A percentile compares a stretch with the other conserved stretches of the same genome.
These are phyloP conservation scores for Fragaria vesca DNA, from an alignment of 306 rosid genomes.

Conservation along the genomic window DNA sequence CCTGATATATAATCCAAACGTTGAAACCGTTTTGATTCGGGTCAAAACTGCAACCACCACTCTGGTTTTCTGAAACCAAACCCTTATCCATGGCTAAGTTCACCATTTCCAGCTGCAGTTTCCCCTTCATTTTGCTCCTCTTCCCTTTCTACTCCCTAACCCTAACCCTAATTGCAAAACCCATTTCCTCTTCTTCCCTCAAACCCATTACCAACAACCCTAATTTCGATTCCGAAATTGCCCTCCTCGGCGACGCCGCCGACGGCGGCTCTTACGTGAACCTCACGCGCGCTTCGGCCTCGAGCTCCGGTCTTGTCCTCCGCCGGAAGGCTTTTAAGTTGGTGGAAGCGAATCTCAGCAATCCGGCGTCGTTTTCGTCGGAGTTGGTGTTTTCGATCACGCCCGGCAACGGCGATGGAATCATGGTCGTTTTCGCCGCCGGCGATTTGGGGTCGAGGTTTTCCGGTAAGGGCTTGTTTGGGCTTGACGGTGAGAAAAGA, in stretches of 20 bases:
- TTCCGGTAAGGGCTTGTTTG: slow-evolving; percentile 30
- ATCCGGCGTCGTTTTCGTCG: slow-evolving; percentile 38
- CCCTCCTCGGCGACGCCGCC: slow-evolving; percentile 58
- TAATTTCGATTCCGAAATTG: slow-evolving; percentile 45
- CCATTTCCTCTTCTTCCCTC: slow-evolving; percentile 30
- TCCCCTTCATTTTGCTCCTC: slow-evolving; percentile 19
- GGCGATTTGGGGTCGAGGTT: slow-evolving; percentile 21
- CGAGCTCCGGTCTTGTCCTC: slow-evolving; percentile 55
- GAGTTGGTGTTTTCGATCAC: slow-evolving; percentile 53
- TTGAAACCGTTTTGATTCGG: slow-evolving; percentile 14
- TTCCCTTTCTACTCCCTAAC: slow-evolving; percentile 26
- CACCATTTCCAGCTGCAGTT: slow-evolving; percentile 12
- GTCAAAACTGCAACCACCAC: neutral
- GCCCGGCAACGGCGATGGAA: slow-evolving; percentile 38
- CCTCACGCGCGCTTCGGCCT: slow-evolving; percentile 35
- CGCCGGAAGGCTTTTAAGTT: slow-evolving; percentile 33
- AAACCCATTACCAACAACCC: slow-evolving; percentile 17
- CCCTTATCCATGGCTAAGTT: slow-evolving; percentile 34
- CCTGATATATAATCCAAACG: neutral
- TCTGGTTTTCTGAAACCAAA: slow-evolving; percentile 1
- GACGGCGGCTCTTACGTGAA: slow-evolving; percentile 33
- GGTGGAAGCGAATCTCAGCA: slow-evolving; percentile 4
- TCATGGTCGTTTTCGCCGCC: slow-evolving; percentile 37
- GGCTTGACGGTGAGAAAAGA: slow-evolving; percentile 24
- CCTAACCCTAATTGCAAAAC: slow-evolving; percentile 26